phyloP scores from a whole-genome alignment of 2,329 filamentous ascomycete genomes.

The Xylaria sp. region DNA sequence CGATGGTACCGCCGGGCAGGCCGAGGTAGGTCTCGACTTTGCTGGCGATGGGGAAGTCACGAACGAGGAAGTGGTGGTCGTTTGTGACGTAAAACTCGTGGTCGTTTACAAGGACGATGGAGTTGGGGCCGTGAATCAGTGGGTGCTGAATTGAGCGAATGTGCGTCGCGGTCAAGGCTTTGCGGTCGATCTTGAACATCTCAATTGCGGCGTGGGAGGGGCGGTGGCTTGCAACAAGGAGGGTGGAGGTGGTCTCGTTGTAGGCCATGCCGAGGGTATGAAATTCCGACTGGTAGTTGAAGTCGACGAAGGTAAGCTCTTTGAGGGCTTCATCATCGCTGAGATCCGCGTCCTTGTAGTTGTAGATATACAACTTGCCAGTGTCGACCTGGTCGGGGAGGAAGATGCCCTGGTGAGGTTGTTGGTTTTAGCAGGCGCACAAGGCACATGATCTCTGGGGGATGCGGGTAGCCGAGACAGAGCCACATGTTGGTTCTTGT shows the following conservation, averaged over 20 bases:
- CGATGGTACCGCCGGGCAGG: constrained; percentile 32
- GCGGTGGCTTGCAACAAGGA: constrained; percentile 38
- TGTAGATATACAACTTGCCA: constrained; percentile 35
- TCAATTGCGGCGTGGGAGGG: constrained; percentile 35
- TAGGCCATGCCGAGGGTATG: constrained; percentile 39
- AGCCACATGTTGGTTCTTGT: not conserved
- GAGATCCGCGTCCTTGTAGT: constrained; percentile 30
- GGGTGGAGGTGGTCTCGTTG: constrained; percentile 32
- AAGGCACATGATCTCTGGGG: not conserved
- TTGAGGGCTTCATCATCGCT: constrained; percentile 24
- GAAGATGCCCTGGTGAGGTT: constrained; percentile 27
- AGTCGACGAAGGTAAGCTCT: constrained; percentile 25
- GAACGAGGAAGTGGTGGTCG: constrained; percentile 34
- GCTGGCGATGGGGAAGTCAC: constrained; percentile 25
- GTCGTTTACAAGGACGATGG: constrained; percentile 33
- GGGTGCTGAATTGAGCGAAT: constrained; percentile 35
- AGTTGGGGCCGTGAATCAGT: constrained; percentile 37
- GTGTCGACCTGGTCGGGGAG: constrained; percentile 24
- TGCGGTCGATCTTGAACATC: constrained; percentile 36
- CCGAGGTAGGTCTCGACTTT: constrained; percentile 34
- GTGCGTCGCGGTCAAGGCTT: constrained; percentile 33
- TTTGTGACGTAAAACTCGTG: constrained; percentile 40
- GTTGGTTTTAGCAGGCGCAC: constrained; percentile 3
- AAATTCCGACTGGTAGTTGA: constrained; percentile 29
- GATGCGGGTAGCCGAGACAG: constrained; percentile 9